Evolutionary conservation across 495 filamentous ascomycete genomes (phyloP).

Genomic region (Aspergillus baeticus): DNA sequence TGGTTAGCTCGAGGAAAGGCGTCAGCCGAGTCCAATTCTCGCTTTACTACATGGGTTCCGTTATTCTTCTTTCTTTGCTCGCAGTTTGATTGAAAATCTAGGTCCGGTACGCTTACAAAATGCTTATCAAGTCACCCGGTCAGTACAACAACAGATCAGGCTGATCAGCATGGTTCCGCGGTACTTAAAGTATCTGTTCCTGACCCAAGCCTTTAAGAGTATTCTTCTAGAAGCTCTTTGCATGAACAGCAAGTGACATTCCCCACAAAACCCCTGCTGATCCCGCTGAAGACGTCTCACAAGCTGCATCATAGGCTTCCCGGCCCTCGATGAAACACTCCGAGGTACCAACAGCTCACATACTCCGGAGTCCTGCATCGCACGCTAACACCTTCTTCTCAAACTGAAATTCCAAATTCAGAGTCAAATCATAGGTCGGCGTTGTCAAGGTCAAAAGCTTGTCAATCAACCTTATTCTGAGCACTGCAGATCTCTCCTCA

Average conservation of each 20-base stretch:
- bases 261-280: neutral
- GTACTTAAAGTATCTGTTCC: neutral
- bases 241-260: slow-evolving; percentile 1
- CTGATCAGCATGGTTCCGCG: neutral
- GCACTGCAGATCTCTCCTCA: slow-evolving; percentile 4
- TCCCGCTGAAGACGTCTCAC: neutral
- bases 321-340: neutral
- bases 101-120: too few species aligned
- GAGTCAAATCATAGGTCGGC: neutral
- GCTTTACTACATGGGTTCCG: too few species aligned
- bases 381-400: neutral
- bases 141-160: neutral
- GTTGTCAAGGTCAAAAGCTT: slow-evolving; percentile 5
- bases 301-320: neutral
- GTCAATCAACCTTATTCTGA: slow-evolving; percentile 7
- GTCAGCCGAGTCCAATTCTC: too few species aligned
- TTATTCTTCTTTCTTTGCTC: too few species aligned
- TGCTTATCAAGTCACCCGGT: too few species aligned
- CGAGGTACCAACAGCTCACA: neutral
- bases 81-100: too few species aligned
- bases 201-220: neutral
- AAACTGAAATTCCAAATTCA: neutral
- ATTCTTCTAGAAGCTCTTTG: neutral
- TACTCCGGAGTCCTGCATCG: too few species aligned
- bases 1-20: too few species aligned